Conservation (phyloP, 805 yeast genomes). For the Metschnikowia santaceciliae region DNA sequence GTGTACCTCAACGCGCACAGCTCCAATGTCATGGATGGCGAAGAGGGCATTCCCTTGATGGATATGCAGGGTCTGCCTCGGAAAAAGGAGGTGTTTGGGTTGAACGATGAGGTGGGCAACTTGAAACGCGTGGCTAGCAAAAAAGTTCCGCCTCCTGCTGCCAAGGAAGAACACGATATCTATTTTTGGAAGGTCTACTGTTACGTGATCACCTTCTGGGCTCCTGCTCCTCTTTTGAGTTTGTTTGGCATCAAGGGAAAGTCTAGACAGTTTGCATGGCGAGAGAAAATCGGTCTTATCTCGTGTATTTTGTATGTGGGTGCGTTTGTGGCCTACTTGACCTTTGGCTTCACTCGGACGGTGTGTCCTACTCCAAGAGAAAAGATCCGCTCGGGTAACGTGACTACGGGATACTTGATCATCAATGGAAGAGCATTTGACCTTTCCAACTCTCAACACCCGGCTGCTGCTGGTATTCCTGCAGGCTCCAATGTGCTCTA, state of each 20-base stretch:
- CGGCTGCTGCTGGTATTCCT: conserved; percentile 74
- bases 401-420: conserved; percentile 58
- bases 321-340: conserved; percentile 74
- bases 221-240: conserved; percentile 69
- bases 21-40: conserved; percentile 14
- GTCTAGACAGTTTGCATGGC: conserved; percentile 92
- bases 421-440: conserved; percentile 82
- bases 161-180: conserved; percentile 18
- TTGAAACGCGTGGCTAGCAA: conserved; percentile 25
- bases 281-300: conserved; percentile 87
- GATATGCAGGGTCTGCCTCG: conserved; percentile 24
- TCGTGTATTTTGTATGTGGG: conserved; percentile 72
- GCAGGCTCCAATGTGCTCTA: conserved; percentile 69
- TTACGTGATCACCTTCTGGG: conserved; percentile 82
- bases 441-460: conserved; percentile 68
- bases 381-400: conserved; percentile 58
- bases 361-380: conserved; percentile 53
- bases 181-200: conserved; percentile 81
- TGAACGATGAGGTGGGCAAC: conserved; percentile 52
- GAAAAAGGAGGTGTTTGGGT: conserved; percentile 49
- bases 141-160: conserved; percentile 12
- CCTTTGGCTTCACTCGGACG: conserved; percentile 86
- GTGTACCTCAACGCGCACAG: neutral
- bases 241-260: conserved; percentile 74
- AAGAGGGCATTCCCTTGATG: conserved; percentile 44